A percentile compares a stretch with the other conserved stretches of the same genome.
Evolutionary conservation across 2,329 filamentous ascomycete genomes (phyloP).

Genomic region (Alternaria triticimaculans): DNA sequence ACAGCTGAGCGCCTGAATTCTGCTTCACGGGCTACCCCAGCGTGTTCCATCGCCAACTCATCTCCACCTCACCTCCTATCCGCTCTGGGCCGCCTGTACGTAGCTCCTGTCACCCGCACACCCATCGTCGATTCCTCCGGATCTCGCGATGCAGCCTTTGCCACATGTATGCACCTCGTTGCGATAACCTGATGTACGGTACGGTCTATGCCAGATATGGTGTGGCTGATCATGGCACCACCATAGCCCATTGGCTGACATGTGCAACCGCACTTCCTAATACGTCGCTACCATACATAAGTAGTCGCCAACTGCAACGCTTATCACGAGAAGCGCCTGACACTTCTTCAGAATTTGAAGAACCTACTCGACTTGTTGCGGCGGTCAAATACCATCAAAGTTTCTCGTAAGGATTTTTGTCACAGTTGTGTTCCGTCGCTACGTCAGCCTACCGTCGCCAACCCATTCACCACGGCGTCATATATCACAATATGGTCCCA

Average conservation of each 20-base stretch:
- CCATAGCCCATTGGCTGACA: neutral
- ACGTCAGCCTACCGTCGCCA: neutral
- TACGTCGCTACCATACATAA: neutral
- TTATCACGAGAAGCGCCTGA: neutral
- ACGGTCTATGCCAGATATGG: neutral
- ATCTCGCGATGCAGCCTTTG: neutral
- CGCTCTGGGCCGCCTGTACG: neutral
- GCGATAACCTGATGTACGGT: constrained; percentile 1
- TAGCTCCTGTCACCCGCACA: neutral
- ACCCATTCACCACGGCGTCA: accelerated
- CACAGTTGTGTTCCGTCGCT: neutral
- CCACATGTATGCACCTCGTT: constrained; percentile 3
- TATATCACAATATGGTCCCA: neutral
- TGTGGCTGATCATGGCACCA: neutral
- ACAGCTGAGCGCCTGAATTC: constrained; percentile 1
- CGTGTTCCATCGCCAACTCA: constrained; percentile 10
- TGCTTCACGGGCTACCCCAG: constrained; percentile 10
- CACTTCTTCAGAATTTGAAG: no score
- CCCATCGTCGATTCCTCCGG: constrained; percentile 4
- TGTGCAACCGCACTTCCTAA: neutral
- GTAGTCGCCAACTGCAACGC: neutral
- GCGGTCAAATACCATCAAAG: neutral
- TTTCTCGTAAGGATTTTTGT: neutral
- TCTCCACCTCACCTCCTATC: constrained; percentile 1
- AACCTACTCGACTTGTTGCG: no score